A percentile compares a stretch with the other conserved stretches of the same genome.
These are phyloP conservation scores for Sporothrix mexicana DNA, from an alignment of 2,329 filamentous ascomycete genomes.

Conservation along the genomic window DNA sequence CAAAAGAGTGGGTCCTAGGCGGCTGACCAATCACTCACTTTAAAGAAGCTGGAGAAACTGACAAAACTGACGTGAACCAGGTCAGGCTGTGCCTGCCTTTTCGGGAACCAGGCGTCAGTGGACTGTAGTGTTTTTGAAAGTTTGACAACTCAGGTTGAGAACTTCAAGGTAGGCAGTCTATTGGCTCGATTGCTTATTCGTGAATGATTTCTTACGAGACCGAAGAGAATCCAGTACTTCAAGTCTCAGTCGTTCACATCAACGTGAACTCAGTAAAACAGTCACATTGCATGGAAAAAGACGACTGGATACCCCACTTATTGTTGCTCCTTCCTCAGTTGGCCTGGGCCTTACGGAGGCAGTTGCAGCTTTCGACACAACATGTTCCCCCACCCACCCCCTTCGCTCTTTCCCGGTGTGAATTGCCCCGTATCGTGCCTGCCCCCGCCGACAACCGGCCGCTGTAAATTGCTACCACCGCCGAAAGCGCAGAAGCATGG, in stretches of 20 bases:
- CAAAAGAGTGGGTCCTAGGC: constrained; percentile 15
- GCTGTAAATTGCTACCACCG: constrained; percentile 17
- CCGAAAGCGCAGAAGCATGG: constrained; percentile 28
- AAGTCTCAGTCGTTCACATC: neutral
- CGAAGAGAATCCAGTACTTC: neutral
- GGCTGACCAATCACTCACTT: constrained; percentile 1
- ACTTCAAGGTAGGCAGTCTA: neutral
- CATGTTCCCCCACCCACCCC: constrained; percentile 22
- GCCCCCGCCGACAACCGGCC: constrained; percentile 27
- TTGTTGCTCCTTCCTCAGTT: constrained; percentile 26
- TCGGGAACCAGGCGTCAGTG: neutral
- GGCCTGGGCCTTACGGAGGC: neutral
- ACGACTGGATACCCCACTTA: neutral
- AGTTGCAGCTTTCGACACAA: neutral
- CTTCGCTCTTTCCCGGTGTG: constrained; percentile 22
- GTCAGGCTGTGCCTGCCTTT: constrained; percentile 22
- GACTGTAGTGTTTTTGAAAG: neutral
- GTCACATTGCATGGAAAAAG: neutral
- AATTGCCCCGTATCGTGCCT: constrained; percentile 27
- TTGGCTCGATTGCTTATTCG: neutral
- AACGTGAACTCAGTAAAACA: neutral
- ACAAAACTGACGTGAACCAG: constrained; percentile 9
- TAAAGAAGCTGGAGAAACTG: neutral
- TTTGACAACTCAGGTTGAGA: neutral
- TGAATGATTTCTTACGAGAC: neutral